A percentile compares a stretch with the other conserved stretches of the same genome.
These are phyloP conservation scores for Globisporangium spinosum DNA, from an alignment of 352 stramenopile species.

Conservation along the genomic window DNA sequence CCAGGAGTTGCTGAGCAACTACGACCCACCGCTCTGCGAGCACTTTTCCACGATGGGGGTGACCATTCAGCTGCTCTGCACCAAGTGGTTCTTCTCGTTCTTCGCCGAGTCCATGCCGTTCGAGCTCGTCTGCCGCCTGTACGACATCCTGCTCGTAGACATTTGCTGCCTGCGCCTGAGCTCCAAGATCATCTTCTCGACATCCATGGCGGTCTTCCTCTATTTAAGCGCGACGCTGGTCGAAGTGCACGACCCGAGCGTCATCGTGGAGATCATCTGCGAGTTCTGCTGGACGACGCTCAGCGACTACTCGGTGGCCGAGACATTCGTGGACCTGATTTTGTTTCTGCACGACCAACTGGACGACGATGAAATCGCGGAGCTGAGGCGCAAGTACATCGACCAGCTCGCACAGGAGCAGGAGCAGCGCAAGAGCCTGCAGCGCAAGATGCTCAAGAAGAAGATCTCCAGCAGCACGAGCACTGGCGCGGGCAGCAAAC, in stretches of 20 bases:
- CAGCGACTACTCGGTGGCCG: conserved; percentile 62
- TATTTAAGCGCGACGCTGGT: conserved; percentile 68
- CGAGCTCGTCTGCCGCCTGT: conserved; percentile 70
- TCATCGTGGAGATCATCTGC: conserved; percentile 71
- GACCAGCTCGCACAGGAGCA: conserved; percentile 58
- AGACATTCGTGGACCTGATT: conserved; percentile 73
- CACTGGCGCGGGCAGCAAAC: conserved; percentile 18
- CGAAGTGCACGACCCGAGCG: conserved; percentile 69
- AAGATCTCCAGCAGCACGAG: conserved; percentile 22
- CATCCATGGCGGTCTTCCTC: conserved; percentile 64
- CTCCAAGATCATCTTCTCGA: conserved; percentile 73
- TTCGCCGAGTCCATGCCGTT: conserved; percentile 83
- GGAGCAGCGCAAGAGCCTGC: conserved; percentile 48
- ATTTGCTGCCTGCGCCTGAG: conserved; percentile 51
- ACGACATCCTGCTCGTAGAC: conserved; percentile 73
- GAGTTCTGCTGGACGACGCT: conserved; percentile 78
- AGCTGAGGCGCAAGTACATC: conserved; percentile 51
- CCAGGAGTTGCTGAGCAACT: conserved; percentile 57
- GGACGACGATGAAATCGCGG: conserved; percentile 48
- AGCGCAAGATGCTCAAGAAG: conserved; percentile 42
- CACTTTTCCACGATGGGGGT: conserved; percentile 59
- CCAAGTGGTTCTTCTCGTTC: conserved; percentile 86
- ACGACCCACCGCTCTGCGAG: conserved; percentile 49
- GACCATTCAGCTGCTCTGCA: conserved; percentile 73
- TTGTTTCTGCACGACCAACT: conserved; percentile 68